These are phyloP conservation scores for Clathrospora elynae DNA, from an alignment of 2,329 filamentous ascomycete genomes.

Conservation along the genomic window DNA sequence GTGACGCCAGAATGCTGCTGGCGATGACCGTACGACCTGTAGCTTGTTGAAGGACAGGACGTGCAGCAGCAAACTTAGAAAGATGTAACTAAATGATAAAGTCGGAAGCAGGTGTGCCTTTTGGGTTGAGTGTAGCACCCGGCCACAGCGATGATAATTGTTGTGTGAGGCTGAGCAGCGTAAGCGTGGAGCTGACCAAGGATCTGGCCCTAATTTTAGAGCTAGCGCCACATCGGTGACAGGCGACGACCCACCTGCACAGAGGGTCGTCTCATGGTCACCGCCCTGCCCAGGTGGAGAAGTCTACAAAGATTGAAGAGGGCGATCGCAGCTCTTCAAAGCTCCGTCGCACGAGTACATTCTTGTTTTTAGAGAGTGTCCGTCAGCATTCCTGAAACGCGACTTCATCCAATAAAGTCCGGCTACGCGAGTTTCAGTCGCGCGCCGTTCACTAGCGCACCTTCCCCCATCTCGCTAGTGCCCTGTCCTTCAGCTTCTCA, in stretches of 20 bases:
- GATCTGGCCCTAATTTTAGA: slow-evolving; percentile 30
- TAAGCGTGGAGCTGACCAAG: slow-evolving; percentile 25
- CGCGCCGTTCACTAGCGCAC: slow-evolving; percentile 21
- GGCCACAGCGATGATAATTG: slow-evolving; percentile 11
- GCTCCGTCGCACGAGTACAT: slow-evolving; percentile 17
- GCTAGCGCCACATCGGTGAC: slow-evolving; percentile 24
- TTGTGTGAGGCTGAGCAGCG: slow-evolving; percentile 35
- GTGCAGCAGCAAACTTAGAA: slow-evolving; percentile 1
- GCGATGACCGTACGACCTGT: slow-evolving; percentile 17
- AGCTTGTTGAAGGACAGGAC: slow-evolving; percentile 6
- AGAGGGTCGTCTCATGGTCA: slow-evolving; percentile 18
- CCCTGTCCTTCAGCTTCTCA: slow-evolving; percentile 22
- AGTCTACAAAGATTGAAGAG: too few relatives aligned
- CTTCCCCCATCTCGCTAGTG: slow-evolving; percentile 19
- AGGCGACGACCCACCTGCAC: slow-evolving; percentile 2
- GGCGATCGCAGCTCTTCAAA: slow-evolving; percentile 11
- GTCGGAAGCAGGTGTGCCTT: slow-evolving; percentile 1
- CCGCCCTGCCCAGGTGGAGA: too few relatives aligned
- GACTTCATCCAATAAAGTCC: slow-evolving; percentile 24
- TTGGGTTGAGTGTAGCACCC: slow-evolving; percentile 2
- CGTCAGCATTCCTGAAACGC: slow-evolving; percentile 29
- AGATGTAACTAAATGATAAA: neutral
- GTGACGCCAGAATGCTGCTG: slow-evolving; percentile 11
- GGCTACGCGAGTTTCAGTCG: slow-evolving; percentile 29
- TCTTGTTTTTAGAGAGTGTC: slow-evolving; percentile 29